Evolutionary conservation across 1,284 basidiomycete species (phyloP).

Genomic region (Cryptococcus floricola): DNA sequence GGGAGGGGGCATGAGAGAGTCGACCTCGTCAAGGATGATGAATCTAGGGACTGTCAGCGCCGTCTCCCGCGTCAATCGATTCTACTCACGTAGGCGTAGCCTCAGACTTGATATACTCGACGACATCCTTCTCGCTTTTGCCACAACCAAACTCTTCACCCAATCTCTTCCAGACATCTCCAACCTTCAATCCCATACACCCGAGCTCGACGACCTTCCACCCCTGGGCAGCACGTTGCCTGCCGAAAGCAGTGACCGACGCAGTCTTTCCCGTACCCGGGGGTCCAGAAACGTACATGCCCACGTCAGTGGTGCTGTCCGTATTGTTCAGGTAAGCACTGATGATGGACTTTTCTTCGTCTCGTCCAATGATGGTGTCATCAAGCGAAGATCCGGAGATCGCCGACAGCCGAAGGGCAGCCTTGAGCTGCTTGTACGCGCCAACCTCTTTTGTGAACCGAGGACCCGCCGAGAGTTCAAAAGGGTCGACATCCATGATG

Average conservation of each 20-base stretch:
- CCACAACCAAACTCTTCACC: conserved; percentile 32
- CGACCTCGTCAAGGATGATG: conserved; percentile 48
- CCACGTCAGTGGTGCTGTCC: conserved; percentile 19
- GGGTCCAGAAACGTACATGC: conserved; percentile 46
- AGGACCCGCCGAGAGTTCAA: conserved; percentile 10
- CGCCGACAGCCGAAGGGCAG: conserved; percentile 34
- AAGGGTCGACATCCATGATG: conserved; percentile 7
- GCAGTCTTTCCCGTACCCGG: conserved; percentile 51
- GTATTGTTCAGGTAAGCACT: conserved; percentile 28
- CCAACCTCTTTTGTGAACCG: conserved; percentile 12
- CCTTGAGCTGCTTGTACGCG: conserved; percentile 44
- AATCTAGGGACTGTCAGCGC: conserved; percentile 17
- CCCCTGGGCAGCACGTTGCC: conserved; percentile 20
- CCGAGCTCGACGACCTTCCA: conserved; percentile 41
- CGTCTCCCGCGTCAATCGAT: neutral
- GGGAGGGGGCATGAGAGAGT: conserved; percentile 42
- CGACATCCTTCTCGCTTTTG: conserved; percentile 26
- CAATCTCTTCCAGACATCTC: conserved; percentile 33
- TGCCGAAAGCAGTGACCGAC: conserved; percentile 34
- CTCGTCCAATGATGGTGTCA: conserved; percentile 35
- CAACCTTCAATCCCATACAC: conserved; percentile 43
- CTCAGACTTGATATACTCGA: conserved; percentile 11
- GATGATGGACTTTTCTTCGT: conserved; percentile 36
- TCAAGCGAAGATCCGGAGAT: conserved; percentile 3
- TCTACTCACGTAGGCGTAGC: conserved; percentile 19